Evolutionary conservation across 1,139 yeast genomes (phyloP), one percentile per base, ranked within the genome.

Genomic region (Sugiyamaella japonica): DNA sequence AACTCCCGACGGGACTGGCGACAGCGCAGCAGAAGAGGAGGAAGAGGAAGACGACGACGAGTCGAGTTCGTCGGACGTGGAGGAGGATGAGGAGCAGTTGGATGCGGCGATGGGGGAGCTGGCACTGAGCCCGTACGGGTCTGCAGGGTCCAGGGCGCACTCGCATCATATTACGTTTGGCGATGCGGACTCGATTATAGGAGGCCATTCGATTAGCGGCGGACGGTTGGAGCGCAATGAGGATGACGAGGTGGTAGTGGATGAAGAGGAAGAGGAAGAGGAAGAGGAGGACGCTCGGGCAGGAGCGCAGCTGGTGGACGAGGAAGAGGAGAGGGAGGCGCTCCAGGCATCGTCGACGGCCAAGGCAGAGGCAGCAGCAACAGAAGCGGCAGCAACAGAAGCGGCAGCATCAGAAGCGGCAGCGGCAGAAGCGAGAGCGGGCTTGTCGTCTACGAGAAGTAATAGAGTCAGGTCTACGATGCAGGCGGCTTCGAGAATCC

Each of bases 121-220:
- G 48, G 12, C 48, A 6, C 23, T 25, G 29, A 36, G 41, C 41
- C 51, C 29, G 52, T 40, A 38, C 43, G 29, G 17, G 2, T 28
- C 34, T 39, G 40, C 29, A 17, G 25, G 41, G 6, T 38, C 50
- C 12, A 36, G 29, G 23, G 7, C 13, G 7, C 41, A 34, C 23
- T 25, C 38, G 31, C 53, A 36, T 16, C 41, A 47, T 36, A 42
- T 50, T 25, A 53, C 58, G 31, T 58, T 55, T 40, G 58, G 56
- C 7, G 70, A 67, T 31, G 71, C 70, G 1, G 61, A 60, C 16
- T 63, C 68, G 23, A 65, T 68, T 51, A 67, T 68, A 47, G 71
- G 70, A 10, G 71, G 71, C 7, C 54, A 56, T 15, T 45, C 59
- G 9, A 40, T 54, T 5, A 28, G 25, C 6, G 37, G 52, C 12